A percentile compares a stretch with the other conserved stretches of the same genome.
Conservation (phyloP, 2,329 filamentous ascomycete genomes). For the Stenocarpella maydis region DNA sequence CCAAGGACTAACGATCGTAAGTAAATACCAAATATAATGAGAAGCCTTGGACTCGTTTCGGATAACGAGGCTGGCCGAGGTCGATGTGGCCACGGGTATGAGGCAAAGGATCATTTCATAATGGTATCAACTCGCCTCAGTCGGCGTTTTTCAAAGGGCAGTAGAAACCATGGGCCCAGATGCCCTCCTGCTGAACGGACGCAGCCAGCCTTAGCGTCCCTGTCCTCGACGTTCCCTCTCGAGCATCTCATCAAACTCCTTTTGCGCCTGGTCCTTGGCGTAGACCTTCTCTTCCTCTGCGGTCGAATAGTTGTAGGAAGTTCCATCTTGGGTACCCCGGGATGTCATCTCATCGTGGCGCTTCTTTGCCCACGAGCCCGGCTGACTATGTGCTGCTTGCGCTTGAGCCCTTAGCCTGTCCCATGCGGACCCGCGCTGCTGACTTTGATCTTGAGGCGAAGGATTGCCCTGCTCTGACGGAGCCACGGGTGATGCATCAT, state of each 20-base stretch:
- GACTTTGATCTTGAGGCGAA: neutral
- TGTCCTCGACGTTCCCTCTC: slow-evolving; percentile 50
- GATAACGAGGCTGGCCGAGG: too few relatives aligned
- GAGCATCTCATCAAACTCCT: slow-evolving; percentile 58
- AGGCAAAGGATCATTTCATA: neutral
- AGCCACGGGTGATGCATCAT: slow-evolving; percentile 36
- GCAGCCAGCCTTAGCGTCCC: neutral
- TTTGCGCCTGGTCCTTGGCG: slow-evolving; percentile 56
- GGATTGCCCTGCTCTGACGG: slow-evolving; percentile 15
- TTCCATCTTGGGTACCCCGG: slow-evolving; percentile 30
- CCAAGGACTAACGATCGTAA: too few relatives aligned
- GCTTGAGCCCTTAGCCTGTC: slow-evolving; percentile 33
- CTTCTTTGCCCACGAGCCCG: slow-evolving; percentile 19
- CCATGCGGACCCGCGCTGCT: slow-evolving; percentile 34
- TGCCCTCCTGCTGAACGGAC: neutral
- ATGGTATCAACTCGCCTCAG: neutral
- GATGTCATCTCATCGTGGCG: slow-evolving; percentile 40
- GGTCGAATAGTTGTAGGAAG: slow-evolving; percentile 46
- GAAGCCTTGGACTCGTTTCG: too few relatives aligned
- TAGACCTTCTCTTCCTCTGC: slow-evolving; percentile 48
- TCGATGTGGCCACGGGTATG: too few relatives aligned
- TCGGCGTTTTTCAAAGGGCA: neutral
- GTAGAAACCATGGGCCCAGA: neutral
- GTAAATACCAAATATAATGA: neutral
- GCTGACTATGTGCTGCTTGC: slow-evolving; percentile 12